These are phyloP conservation scores for Globisporangium rhizosaccharum DNA, from an alignment of 352 stramenopile genomes.

Conservation along the genomic window DNA sequence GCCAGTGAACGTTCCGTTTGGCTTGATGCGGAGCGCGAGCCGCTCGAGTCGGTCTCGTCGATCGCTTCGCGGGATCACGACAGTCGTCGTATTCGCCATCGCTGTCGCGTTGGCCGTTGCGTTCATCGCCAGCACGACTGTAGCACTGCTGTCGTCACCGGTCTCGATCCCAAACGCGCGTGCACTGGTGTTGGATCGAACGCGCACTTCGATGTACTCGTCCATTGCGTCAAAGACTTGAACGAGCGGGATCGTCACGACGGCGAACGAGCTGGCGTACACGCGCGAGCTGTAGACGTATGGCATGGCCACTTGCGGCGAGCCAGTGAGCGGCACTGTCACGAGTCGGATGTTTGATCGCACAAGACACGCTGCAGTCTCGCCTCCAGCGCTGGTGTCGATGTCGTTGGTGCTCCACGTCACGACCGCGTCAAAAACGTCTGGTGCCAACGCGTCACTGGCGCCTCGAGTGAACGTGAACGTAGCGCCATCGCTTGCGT, in stretches of 20 bases:
- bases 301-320: constrained; percentile 8
- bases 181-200: constrained; percentile 9
- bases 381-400: too few species aligned
- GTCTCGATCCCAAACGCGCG: constrained; percentile 5
- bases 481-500: not conserved
- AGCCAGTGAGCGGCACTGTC: constrained; percentile 5
- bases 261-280: constrained; percentile 10
- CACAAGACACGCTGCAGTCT: constrained; percentile 8
- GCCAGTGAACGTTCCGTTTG: constrained; percentile 17
- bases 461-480: constrained; percentile 3
- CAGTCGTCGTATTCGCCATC: not conserved
- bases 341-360: constrained; percentile 13
- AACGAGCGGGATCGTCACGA: constrained; percentile 22
- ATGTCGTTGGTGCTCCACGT: constrained; percentile 3
- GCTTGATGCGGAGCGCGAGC: constrained; percentile 16
- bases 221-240: not conserved
- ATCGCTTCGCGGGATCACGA: constrained; percentile 1
- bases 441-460: not conserved
- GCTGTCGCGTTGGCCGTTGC: not conserved
- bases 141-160: not conserved
- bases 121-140: not conserved
- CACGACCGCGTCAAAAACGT: constrained; percentile 13
- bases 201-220: constrained; percentile 6
- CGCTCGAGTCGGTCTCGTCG: constrained; percentile 3
- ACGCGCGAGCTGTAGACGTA: constrained; percentile 25